phyloP scores from a whole-genome alignment of 1,284 basidiomycete genomes.

The Wallemia mellicola region DNA sequence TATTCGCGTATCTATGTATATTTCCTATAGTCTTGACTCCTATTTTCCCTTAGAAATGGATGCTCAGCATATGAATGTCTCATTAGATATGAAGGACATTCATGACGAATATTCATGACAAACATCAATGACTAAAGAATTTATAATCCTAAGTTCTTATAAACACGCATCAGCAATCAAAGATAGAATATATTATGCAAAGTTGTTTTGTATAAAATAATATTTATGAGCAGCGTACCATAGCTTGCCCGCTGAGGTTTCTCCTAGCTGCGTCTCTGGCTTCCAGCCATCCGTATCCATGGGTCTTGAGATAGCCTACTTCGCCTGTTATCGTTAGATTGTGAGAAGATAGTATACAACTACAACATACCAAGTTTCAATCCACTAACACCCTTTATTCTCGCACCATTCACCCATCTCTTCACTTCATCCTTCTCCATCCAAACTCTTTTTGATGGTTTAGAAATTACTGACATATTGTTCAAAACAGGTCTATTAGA shows the following conservation, averaged over 20 bases:
- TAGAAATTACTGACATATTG: constrained; percentile 38
- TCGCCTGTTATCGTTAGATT: constrained; percentile 31
- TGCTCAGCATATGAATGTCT: no score
- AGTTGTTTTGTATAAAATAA: no score
- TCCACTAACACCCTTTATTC: constrained; percentile 29
- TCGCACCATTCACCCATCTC: constrained; percentile 25
- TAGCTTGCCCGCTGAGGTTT: constrained; percentile 16
- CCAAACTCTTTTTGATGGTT: constrained; percentile 38
- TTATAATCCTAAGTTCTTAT: no score
- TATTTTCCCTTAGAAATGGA: no score
- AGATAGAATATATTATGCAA: no score
- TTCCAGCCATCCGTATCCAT: constrained; percentile 16
- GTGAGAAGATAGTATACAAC: constrained; percentile 11
- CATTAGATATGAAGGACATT: no score
- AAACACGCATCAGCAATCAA: no score
- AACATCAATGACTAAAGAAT: no score
- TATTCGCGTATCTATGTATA: no score
- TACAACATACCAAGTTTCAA: constrained; percentile 33
- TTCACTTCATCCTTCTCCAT: constrained; percentile 41
- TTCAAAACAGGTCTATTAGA: constrained; percentile 50
- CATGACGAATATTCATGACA: no score
- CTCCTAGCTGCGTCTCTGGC: constrained; percentile 16
- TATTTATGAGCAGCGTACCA: constrained; percentile 8
- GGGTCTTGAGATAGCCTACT: constrained; percentile 46
- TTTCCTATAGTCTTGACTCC: no score